These are phyloP conservation scores for Gonium pectorale DNA, from an alignment of 139 green algal species.

Conservation along the genomic window DNA sequence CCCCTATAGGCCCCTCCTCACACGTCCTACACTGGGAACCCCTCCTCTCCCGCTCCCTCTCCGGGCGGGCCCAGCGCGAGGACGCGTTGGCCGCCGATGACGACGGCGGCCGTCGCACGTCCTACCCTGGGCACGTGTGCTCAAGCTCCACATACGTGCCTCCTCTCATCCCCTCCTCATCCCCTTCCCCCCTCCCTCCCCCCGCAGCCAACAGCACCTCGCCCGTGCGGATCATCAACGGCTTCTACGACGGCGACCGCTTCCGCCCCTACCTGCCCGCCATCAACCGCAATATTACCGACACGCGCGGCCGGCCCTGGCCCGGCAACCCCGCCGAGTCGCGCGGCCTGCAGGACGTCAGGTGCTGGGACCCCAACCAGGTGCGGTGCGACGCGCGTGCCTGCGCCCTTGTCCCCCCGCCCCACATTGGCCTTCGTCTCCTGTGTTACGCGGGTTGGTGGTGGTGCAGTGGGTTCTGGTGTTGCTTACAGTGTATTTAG, in stretches of 20 bases:
- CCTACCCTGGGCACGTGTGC: too few relatives aligned
- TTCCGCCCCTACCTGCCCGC: slow-evolving; percentile 49
- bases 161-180: not conserved
- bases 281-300: slow-evolving; percentile 52
- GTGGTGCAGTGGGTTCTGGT: not conserved
- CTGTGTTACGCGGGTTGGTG: not conserved
- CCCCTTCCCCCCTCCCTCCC: not conserved
- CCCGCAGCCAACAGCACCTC: slow-evolving; percentile 28
- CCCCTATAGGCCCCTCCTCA: too few relatives aligned
- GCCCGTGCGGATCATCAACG: slow-evolving; percentile 19
- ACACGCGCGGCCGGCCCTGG: slow-evolving; percentile 51
- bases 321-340: slow-evolving; percentile 56
- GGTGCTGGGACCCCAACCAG: slow-evolving; percentile 47
- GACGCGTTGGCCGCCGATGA: too few relatives aligned
- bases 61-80: too few relatives aligned
- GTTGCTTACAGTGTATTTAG: too few relatives aligned
- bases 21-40: too few relatives aligned
- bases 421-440: too few relatives aligned
- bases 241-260: slow-evolving; percentile 51
- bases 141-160: too few relatives aligned
- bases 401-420: too few relatives aligned
- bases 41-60: too few relatives aligned
- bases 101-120: too few relatives aligned
- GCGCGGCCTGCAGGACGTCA: slow-evolving; percentile 18
- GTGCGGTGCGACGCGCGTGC: not conserved